These are phyloP conservation scores for Tillandsia leiboldiana DNA, from an alignment of 176 grass and related monocot genomes.

Conservation along the genomic window DNA sequence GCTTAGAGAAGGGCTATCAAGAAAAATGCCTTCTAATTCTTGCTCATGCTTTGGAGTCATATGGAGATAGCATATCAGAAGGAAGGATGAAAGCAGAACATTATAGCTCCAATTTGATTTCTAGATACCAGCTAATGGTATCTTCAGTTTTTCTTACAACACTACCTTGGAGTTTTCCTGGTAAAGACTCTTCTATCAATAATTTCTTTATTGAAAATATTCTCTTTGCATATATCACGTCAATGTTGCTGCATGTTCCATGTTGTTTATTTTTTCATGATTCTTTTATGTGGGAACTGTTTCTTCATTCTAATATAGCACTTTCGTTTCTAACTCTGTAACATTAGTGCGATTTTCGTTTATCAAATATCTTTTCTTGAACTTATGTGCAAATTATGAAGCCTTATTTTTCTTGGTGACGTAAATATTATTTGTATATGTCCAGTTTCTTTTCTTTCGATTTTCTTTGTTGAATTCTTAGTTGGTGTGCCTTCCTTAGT, in stretches of 20 bases:
- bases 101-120: slow-evolving; percentile 56
- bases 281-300: not conserved
- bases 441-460: not conserved
- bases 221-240: no score
- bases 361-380: not conserved
- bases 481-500: not conserved
- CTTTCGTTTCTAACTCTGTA: not conserved
- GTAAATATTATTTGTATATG: no score
- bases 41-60: slow-evolving; percentile 50
- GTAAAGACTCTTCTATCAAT: slow-evolving; percentile 26
- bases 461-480: not conserved
- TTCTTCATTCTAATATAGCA: no score
- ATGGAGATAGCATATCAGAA: slow-evolving; percentile 35
- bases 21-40: slow-evolving; percentile 79
- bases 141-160: slow-evolving; percentile 92
- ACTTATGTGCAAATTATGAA: not conserved
- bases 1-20: slow-evolving; percentile 70
- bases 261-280: not conserved
- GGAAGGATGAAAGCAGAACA: slow-evolving; percentile 28
- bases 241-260: not conserved
- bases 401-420: not conserved
- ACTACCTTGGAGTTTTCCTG: slow-evolving; percentile 77
- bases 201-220: no score
- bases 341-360: not conserved
- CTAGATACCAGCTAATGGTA: slow-evolving; percentile 85